Conservation (phyloP, 2,329 filamentous ascomycete genomes). For the Microcera coccophila region DNA sequence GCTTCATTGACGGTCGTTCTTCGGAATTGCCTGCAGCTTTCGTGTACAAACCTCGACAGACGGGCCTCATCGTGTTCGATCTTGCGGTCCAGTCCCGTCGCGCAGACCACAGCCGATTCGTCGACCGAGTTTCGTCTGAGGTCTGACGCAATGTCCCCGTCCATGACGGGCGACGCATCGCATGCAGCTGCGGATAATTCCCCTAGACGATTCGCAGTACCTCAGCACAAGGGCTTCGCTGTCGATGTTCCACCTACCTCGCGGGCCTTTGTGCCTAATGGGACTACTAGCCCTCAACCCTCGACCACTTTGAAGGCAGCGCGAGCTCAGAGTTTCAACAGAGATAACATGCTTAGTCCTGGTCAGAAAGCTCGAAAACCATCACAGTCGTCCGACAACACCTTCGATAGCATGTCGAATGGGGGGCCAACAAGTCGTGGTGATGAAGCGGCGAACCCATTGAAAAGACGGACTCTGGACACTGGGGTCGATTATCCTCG, state of each 20-base stretch:
- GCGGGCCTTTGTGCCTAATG: conserved; percentile 40
- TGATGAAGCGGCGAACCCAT: conserved; percentile 55
- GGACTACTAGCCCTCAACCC: conserved; percentile 46
- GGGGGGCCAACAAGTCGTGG: conserved; percentile 42
- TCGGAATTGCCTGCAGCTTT: conserved; percentile 6
- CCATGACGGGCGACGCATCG: conserved; percentile 52
- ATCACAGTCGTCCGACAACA: conserved; percentile 52
- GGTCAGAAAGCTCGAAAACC: conserved; percentile 53
- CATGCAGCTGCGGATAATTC: conserved; percentile 38
- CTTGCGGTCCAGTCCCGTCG: conserved; percentile 3
- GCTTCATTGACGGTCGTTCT: conserved; percentile 14
- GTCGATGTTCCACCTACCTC: conserved; percentile 48
- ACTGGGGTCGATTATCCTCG: conserved; percentile 60
- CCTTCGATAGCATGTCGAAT: conserved; percentile 40
- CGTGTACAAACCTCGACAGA: conserved; percentile 4
- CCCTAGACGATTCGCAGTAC: conserved; percentile 43
- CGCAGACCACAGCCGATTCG: conserved; percentile 14
- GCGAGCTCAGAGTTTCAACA: conserved; percentile 44
- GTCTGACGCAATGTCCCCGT: conserved; percentile 46
- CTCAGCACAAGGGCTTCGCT: conserved; percentile 45
- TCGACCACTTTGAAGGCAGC: conserved; percentile 46
- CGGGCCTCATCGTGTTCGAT: no score
- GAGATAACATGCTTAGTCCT: conserved; percentile 51
- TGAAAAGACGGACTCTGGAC: conserved; percentile 61
- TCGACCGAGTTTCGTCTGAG: conserved; percentile 20